Evolutionary conservation across 2,329 filamentous ascomycete genomes (phyloP).

Genomic region (Diaporthe nobilis): DNA sequence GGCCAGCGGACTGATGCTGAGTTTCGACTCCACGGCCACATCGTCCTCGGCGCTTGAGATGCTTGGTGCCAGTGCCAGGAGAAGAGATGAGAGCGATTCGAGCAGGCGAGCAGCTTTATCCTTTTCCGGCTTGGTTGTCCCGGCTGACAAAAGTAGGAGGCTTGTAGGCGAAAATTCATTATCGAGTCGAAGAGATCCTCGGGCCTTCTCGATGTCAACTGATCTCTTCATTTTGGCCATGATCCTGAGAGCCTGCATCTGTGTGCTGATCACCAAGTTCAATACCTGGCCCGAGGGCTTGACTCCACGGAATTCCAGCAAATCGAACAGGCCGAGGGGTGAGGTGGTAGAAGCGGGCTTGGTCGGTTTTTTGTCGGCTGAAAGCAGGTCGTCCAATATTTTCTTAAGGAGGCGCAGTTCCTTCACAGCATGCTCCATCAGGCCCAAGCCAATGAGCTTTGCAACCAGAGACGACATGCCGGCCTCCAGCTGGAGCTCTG

Average conservation of each 20-base stretch:
- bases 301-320: constrained; percentile 72
- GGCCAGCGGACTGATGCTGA: constrained; percentile 69
- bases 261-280: constrained; percentile 71
- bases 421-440: constrained; percentile 78
- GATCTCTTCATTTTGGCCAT: constrained; percentile 71
- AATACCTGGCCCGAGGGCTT: constrained; percentile 61
- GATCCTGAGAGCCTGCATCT: constrained; percentile 75
- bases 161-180: constrained; percentile 70
- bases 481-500: constrained; percentile 78
- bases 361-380: constrained; percentile 50
- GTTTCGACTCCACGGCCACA: constrained; percentile 64
- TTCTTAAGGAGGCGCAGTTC: constrained; percentile 77
- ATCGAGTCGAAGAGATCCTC: constrained; percentile 60
- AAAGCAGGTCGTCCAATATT: constrained; percentile 64
- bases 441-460: constrained; percentile 74
- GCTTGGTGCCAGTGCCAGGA: constrained; percentile 77
- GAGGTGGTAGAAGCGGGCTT: constrained; percentile 54
- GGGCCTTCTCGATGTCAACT: constrained; percentile 26
- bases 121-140: constrained; percentile 59
- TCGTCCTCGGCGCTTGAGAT: constrained; percentile 75
- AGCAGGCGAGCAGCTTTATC: constrained; percentile 76
- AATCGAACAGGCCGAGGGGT: constrained; percentile 60
- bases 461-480: constrained; percentile 79
- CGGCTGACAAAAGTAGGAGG: constrained; percentile 65
- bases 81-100: constrained; percentile 74